Percentiles rank a stretch among this genome's conserved stretches.
Conservation (phyloP, 441 rosid genomes). For the Bruguiera hainesii region DNA sequence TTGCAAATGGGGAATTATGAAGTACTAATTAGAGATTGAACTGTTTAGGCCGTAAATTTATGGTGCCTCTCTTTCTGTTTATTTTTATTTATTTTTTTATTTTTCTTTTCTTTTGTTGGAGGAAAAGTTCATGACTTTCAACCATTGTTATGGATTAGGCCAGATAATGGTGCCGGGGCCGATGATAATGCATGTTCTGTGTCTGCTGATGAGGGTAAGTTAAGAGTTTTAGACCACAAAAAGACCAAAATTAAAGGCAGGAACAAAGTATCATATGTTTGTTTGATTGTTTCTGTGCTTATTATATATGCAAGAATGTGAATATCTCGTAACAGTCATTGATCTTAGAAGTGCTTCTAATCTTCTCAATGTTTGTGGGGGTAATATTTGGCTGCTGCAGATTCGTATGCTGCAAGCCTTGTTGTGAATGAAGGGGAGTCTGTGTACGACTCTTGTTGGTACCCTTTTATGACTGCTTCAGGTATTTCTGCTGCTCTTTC, state of each 20-base stretch:
- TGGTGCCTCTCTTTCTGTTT: neutral
- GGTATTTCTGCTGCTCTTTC: constrained; percentile 31
- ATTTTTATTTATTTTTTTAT: neutral
- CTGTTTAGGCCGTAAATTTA: neutral
- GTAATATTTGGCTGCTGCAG: constrained; percentile 35
- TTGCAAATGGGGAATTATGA: neutral
- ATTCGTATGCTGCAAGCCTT: constrained; percentile 61
- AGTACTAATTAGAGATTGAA: neutral
- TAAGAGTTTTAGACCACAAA: neutral
- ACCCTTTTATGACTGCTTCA: constrained; percentile 82
- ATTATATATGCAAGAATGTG: no score
- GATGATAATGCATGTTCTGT: constrained; percentile 1
- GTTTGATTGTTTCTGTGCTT: neutral
- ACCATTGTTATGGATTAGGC: neutral
- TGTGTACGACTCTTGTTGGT: constrained; percentile 86
- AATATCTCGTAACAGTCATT: no score
- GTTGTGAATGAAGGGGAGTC: constrained; percentile 80
- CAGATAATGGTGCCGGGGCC: neutral
- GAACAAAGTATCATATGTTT: neutral
- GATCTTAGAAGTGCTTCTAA: no score
- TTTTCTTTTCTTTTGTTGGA: neutral
- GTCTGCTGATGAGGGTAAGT: constrained; percentile 4
- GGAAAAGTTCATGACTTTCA: neutral
- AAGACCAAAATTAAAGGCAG: neutral
- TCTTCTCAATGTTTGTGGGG: neutral